phyloP scores from a whole-genome alignment of 768 basidiomycete species.

The Favolaschia claudopus region DNA sequence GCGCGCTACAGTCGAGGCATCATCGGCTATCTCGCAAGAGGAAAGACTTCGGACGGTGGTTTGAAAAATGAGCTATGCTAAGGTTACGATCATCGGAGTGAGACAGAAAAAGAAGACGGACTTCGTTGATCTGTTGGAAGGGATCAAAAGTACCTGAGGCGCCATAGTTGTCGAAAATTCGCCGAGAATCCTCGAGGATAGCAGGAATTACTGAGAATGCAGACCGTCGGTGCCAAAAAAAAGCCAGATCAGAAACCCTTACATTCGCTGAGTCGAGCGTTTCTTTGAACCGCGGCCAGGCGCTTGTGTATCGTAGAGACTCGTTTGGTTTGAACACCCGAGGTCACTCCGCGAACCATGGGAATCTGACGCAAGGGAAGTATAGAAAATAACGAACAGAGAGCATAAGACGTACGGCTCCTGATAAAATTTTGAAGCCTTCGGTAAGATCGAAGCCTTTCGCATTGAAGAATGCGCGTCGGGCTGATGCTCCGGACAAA shows the following conservation, averaged over 20 bases:
- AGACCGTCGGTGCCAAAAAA: conserved; percentile 23
- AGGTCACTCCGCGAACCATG: conserved; percentile 77
- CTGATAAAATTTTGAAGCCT: conserved; percentile 81
- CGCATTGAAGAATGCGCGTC: conserved; percentile 73
- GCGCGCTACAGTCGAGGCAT: conserved; percentile 64
- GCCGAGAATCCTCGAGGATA: conserved; percentile 70
- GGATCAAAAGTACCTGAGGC: conserved; percentile 71
- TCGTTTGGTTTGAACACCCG: conserved; percentile 67
- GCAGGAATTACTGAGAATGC: conserved; percentile 62
- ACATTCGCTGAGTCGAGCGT: conserved; percentile 68
- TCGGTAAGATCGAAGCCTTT: conserved; percentile 78
- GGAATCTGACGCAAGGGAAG: conserved; percentile 61
- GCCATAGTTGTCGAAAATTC: conserved; percentile 71
- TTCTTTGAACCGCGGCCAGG: conserved; percentile 67
- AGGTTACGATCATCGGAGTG: conserved; percentile 14
- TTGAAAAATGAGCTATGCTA: conserved; percentile 71
- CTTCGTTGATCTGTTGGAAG: conserved; percentile 75
- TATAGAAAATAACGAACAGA: conserved; percentile 28
- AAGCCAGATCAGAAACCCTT: conserved; percentile 35
- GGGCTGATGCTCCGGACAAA: conserved; percentile 75
- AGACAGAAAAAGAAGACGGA: conserved; percentile 39
- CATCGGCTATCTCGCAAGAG: conserved; percentile 73
- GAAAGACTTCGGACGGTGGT: conserved; percentile 73
- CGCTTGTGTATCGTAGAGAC: conserved; percentile 77
- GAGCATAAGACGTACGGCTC: conserved; percentile 61